Evolutionary conservation across 345 rosid species (phyloP).

Genomic region (Cardamine resedifolia): DNA sequence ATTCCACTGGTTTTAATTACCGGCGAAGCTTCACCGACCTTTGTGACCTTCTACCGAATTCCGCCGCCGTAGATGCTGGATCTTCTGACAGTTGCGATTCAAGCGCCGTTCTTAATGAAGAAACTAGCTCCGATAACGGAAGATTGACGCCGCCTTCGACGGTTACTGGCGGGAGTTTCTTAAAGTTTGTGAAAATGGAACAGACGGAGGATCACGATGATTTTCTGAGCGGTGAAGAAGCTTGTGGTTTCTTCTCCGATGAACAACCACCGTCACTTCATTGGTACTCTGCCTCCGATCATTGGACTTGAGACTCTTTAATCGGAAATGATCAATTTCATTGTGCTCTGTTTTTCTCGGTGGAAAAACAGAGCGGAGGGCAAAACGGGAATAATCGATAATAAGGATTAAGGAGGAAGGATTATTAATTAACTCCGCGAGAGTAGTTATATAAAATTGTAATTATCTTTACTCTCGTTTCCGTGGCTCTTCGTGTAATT

Average conservation of each 20-base stretch:
- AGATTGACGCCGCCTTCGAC: slow-evolving; percentile 35
- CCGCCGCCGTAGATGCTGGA: slow-evolving; percentile 48
- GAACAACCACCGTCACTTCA: slow-evolving; percentile 81
- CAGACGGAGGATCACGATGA: slow-evolving; percentile 53
- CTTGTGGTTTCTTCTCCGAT: slow-evolving; percentile 84
- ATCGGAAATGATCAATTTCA: neutral
- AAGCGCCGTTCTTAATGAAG: slow-evolving; percentile 75
- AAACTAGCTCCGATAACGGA: slow-evolving; percentile 56
- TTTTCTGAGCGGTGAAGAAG: slow-evolving; percentile 73
- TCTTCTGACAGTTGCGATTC: slow-evolving; percentile 80
- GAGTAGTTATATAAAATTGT: neutral
- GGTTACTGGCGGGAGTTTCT: slow-evolving; percentile 27
- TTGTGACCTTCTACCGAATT: slow-evolving; percentile 44
- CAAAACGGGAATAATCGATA: slow-evolving; percentile 11
- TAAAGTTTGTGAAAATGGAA: slow-evolving; percentile 74
- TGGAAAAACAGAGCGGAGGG: slow-evolving; percentile 17
- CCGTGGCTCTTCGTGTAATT: slow-evolving; percentile 17
- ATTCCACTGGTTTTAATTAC: slow-evolving; percentile 45
- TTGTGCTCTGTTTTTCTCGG: slow-evolving; percentile 16
- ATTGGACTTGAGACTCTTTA: slow-evolving; percentile 29
- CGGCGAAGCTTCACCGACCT: slow-evolving; percentile 52
- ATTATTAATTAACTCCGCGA: neutral
- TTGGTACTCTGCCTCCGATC: slow-evolving; percentile 59
- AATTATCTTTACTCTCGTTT: neutral
- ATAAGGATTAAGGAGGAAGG: neutral